phyloP scores from a whole-genome alignment of 2,329 filamentous ascomycete genomes.

The Zelopaecilomyces penicillatus region DNA sequence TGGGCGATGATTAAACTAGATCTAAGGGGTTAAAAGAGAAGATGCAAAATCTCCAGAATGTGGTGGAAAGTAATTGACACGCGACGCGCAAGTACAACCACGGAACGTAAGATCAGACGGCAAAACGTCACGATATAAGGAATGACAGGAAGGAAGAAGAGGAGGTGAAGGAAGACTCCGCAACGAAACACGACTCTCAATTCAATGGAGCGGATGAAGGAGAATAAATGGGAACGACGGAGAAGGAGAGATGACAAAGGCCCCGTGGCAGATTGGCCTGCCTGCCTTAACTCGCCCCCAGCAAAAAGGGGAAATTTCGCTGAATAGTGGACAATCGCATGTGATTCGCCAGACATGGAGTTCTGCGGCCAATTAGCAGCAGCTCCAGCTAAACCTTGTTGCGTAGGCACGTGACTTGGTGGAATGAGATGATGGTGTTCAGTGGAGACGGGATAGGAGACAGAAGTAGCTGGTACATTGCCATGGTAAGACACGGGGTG shows the following conservation, averaged over 20 bases:
- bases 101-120: background rate
- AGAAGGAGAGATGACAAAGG: constrained; percentile 11
- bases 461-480: background rate
- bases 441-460: background rate
- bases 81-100: constrained; percentile 2
- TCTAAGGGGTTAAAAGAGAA: background rate
- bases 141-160: constrained; percentile 28
- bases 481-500: no score
- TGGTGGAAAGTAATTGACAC: constrained; percentile 1
- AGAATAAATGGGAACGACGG: constrained; percentile 11
- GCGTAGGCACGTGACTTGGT: constrained; percentile 3
- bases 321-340: constrained; percentile 17
- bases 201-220: constrained; percentile 16
- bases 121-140: constrained; percentile 19
- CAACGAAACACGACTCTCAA: constrained; percentile 9
- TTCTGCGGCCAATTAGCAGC: constrained; percentile 14
- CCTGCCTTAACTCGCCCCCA: constrained; percentile 12
- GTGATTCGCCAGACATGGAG: constrained; percentile 22
- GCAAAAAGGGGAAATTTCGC: constrained; percentile 31
- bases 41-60: background rate
- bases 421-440: background rate
- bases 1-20: constrained; percentile 13
- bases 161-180: constrained; percentile 4
- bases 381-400: background rate
- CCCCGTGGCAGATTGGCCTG: constrained; percentile 5